A percentile compares a stretch with the other conserved stretches of the same genome.
These are phyloP conservation scores for Exophiala oligosperma DNA, from an alignment of 2,329 filamentous ascomycete species.

Conservation along the genomic window DNA sequence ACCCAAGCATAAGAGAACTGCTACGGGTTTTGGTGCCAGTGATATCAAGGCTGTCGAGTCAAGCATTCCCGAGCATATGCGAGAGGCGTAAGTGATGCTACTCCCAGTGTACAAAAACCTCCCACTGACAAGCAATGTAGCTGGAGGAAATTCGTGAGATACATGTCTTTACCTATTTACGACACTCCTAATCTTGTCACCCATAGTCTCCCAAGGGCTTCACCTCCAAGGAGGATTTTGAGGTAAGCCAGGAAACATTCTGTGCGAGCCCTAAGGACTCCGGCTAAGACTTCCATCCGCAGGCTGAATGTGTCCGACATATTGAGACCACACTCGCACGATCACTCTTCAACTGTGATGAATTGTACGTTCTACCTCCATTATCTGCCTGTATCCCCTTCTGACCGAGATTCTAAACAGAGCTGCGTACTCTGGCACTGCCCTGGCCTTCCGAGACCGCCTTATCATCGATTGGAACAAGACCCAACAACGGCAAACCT, in stretches of 20 bases:
- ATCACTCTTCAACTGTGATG: slow-evolving; percentile 97
- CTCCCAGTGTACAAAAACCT: slow-evolving; percentile 69
- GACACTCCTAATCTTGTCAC: slow-evolving; percentile 10
- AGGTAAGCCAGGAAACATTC: slow-evolving; percentile 39
- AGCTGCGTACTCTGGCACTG: slow-evolving; percentile 87
- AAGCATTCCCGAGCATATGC: slow-evolving; percentile 83
- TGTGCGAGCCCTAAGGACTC: not conserved
- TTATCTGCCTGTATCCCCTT: too few relatives aligned
- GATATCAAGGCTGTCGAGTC: slow-evolving; percentile 96
- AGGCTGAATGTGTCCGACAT: slow-evolving; percentile 85
- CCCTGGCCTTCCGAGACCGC: slow-evolving; percentile 87
- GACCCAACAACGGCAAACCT: slow-evolving; percentile 95
- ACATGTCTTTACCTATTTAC: not conserved
- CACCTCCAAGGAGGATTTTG: slow-evolving; percentile 76
- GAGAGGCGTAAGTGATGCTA: slow-evolving; percentile 69
- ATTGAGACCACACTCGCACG: slow-evolving; percentile 95
- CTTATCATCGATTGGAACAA: slow-evolving; percentile 96
- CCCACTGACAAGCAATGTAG: slow-evolving; percentile 36
- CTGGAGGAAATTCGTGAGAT: slow-evolving; percentile 53
- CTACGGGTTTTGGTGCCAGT: slow-evolving; percentile 83
- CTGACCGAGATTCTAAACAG: slow-evolving; percentile 35
- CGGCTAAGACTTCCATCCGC: slow-evolving; percentile 28
- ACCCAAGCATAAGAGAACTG: slow-evolving; percentile 96
- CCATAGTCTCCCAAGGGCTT: slow-evolving; percentile 66
- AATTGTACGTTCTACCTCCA: slow-evolving; percentile 50